Conservation (phyloP, 2,329 filamentous ascomycete genomes). For the Leptographium lundbergii region DNA sequence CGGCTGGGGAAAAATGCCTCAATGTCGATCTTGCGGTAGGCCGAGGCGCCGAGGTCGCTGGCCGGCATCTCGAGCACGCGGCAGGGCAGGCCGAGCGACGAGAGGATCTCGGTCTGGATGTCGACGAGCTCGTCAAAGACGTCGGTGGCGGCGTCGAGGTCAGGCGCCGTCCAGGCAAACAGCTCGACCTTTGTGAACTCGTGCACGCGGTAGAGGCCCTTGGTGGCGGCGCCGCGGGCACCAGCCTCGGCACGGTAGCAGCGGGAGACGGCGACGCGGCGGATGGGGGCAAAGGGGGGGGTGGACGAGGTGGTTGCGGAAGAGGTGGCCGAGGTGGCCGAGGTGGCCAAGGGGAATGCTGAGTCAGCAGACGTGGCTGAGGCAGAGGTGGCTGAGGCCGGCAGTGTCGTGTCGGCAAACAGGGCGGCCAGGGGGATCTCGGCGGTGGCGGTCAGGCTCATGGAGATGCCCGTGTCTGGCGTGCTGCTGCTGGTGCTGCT, state of each 20-base stretch:
- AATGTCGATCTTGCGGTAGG: slow-evolving; percentile 78
- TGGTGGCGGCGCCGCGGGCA: slow-evolving; percentile 77
- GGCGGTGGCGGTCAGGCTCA: slow-evolving; percentile 75
- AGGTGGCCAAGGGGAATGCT: slow-evolving; percentile 38
- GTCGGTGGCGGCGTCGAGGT: slow-evolving; percentile 32
- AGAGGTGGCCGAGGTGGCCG: slow-evolving; percentile 49
- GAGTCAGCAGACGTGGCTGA: slow-evolving; percentile 20
- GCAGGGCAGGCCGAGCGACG: slow-evolving; percentile 65
- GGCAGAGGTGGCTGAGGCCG: slow-evolving; percentile 14
- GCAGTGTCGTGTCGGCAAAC: slow-evolving; percentile 62
- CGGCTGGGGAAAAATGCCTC: slow-evolving; percentile 89
- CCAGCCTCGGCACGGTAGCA: slow-evolving; percentile 95
- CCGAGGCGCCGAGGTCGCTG: slow-evolving; percentile 77
- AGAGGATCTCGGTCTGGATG: slow-evolving; percentile 76
- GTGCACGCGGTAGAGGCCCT: slow-evolving; percentile 91
- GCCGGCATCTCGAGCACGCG: slow-evolving; percentile 89
- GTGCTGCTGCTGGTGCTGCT: slow-evolving; percentile 45
- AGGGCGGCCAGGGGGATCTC: slow-evolving; percentile 92
- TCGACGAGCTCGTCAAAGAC: slow-evolving; percentile 77
- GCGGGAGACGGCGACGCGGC: slow-evolving; percentile 73
- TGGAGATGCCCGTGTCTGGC: slow-evolving; percentile 35
- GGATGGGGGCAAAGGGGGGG: slow-evolving; percentile 46
- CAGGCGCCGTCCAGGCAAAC: slow-evolving; percentile 76
- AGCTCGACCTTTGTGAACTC: slow-evolving; percentile 98
- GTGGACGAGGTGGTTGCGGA: slow-evolving; percentile 42